phyloP scores from a whole-genome alignment of 805 yeast genomes.

The Zygoascus bituminiphila region DNA sequence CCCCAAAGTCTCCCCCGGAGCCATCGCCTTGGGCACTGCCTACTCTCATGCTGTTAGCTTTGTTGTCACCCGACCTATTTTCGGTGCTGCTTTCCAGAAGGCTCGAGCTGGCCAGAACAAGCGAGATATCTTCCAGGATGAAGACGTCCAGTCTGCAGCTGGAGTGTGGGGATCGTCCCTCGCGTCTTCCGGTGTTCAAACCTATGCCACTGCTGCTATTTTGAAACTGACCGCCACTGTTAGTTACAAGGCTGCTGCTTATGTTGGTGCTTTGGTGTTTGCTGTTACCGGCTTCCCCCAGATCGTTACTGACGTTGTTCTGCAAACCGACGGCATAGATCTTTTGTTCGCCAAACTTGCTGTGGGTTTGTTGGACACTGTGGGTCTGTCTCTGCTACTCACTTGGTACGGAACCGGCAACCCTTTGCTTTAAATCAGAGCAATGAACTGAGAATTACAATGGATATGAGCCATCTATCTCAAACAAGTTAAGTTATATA shows the following conservation, averaged over 20 bases:
- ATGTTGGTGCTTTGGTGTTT: slow-evolving; percentile 32
- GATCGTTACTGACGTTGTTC: slow-evolving; percentile 26
- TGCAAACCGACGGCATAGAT: slow-evolving; percentile 31
- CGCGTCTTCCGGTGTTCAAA: slow-evolving; percentile 31
- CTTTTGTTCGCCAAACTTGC: slow-evolving; percentile 27
- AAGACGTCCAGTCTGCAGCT: slow-evolving; percentile 32
- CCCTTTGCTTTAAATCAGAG: too few species aligned
- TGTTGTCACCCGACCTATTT: slow-evolving; percentile 30
- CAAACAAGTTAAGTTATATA: background rate
- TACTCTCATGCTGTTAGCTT: slow-evolving; percentile 31
- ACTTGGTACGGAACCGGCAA: slow-evolving; percentile 31
- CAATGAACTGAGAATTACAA: too few species aligned
- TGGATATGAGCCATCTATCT: background rate
- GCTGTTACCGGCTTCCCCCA: slow-evolving; percentile 31
- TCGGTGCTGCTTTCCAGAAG: slow-evolving; percentile 32
- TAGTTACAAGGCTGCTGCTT: slow-evolving; percentile 33
- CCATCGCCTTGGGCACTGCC: slow-evolving; percentile 34
- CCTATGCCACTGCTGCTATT: slow-evolving; percentile 35
- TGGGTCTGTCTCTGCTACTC: slow-evolving; percentile 33
- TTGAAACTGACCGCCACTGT: slow-evolving; percentile 32
- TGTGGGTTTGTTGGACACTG: slow-evolving; percentile 33
- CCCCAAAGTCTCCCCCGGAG: slow-evolving; percentile 13
- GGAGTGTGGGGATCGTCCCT: slow-evolving; percentile 29
- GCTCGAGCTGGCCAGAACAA: slow-evolving; percentile 28
- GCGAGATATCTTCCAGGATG: slow-evolving; percentile 30